Evolutionary conservation across 805 yeast species (phyloP).

Genomic region (Tetrapisispora namnaoensis): DNA sequence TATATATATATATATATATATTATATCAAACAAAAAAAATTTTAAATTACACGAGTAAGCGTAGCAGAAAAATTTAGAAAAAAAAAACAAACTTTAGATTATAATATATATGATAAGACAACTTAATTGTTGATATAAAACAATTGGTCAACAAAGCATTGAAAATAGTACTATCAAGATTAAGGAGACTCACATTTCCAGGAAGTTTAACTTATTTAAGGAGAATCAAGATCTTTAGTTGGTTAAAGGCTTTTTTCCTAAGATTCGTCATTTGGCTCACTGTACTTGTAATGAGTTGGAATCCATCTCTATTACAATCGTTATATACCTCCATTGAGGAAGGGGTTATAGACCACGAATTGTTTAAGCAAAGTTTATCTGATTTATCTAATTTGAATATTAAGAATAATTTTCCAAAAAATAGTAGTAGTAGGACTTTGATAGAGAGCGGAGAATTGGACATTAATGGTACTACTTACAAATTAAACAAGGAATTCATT

Average conservation of each 20-base stretch:
- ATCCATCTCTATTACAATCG: constrained; percentile 29
- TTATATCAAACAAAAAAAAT: too few relatives aligned
- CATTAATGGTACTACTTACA: constrained; percentile 38
- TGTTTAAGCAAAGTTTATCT: constrained; percentile 29
- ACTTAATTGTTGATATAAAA: too few relatives aligned
- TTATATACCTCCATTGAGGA: constrained; percentile 39
- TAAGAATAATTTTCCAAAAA: constrained; percentile 33
- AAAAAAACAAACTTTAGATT: too few relatives aligned
- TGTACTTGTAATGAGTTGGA: constrained; percentile 17
- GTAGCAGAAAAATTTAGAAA: too few relatives aligned
- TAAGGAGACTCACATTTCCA: too few relatives aligned
- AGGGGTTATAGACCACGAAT: constrained; percentile 14
- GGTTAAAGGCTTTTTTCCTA: neutral
- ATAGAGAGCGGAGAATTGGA: constrained; percentile 38
- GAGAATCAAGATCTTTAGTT: neutral
- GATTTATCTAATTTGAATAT: constrained; percentile 39
- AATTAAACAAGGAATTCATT: constrained; percentile 57
- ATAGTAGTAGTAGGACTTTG: constrained; percentile 36
- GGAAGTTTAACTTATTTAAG: neutral
- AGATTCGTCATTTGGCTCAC: neutral
- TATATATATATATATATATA: too few relatives aligned
- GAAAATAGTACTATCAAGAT: too few relatives aligned
- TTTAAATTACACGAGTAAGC: too few relatives aligned
- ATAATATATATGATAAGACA: too few relatives aligned
- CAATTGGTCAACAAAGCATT: too few relatives aligned